Base-by-base conservation (phyloP, 2,329 filamentous ascomycete species). In the Chaetomium sp. region DNA sequence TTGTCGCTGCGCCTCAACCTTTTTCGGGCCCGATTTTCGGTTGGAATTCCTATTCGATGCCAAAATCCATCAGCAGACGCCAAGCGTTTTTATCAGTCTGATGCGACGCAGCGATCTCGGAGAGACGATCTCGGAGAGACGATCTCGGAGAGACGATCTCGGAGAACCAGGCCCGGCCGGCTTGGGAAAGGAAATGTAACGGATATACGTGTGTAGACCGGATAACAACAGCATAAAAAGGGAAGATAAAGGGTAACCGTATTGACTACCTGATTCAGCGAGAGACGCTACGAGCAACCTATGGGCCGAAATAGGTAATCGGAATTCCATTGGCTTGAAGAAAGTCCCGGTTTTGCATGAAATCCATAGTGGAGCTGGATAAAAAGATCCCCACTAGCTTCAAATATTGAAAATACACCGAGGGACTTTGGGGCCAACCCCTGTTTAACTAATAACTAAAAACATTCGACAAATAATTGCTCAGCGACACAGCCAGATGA, bases 61-160 rank as follows among this genome's bases (percentile, higher is more conserved):
- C 42, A 42, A 5, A 47, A 55, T 23, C 59, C 63, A 56, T 50
- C 42, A 12, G 31, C 57, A n/a, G 10, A 13, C 33, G 71, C 68
- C 70, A 72, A 72, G 69, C 63, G 10, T 65, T 71, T 66, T 72
- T 71, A 70, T 70, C 70, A 66, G 59, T 69, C 66, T 47, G 50
- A 68, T 67, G 29, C 31, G 16, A 51, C 21, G 29, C 35, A 33
- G 12, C 23, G 33, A 63, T 33, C 55, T 58, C n/a, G 25, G 53
- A 38, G 38, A 42, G n/a, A n/a, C 23, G 33, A 63, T 33, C 55
- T 58, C n/a, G 25, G 53, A 38, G 38, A 42, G n/a, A n/a, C 23
- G 33, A 63, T 33, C 55, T 58, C n/a, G 25, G 53, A 38, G 38
- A 42, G n/a, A n/a, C 23, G 33, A 63, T 33, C 55, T 58, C n/a